Percentiles rank a stretch among this genome's conserved stretches.
phyloP scores from a whole-genome alignment of 2,329 filamentous ascomycete genomes.

The Phialocephala sp. region DNA sequence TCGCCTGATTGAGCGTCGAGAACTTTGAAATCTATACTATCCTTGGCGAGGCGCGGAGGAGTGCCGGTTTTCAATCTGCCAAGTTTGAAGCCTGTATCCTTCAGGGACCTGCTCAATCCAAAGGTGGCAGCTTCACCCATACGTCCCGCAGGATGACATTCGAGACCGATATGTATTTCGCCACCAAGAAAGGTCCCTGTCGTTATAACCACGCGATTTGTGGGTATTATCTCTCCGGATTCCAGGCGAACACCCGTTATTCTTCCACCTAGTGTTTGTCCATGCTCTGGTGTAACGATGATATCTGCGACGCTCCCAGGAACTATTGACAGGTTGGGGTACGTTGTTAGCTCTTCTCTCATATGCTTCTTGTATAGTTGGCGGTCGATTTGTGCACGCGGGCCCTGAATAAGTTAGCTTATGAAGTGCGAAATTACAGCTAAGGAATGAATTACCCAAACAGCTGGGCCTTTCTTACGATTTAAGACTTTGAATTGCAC shows the following conservation, averaged over 20 bases:
- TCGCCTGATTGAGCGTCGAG: constrained; percentile 82
- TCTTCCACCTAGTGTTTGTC: constrained; percentile 62
- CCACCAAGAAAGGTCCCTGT: constrained; percentile 95
- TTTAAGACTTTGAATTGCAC: constrained; percentile 95
- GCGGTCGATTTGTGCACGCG: constrained; percentile 93
- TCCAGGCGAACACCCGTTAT: constrained; percentile 88
- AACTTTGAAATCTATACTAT: constrained; percentile 77
- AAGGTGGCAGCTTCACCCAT: constrained; percentile 95
- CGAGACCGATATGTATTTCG: constrained; percentile 93
- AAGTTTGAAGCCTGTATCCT: constrained; percentile 85
- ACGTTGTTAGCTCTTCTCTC: constrained; percentile 80
- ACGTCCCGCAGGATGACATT: constrained; percentile 83
- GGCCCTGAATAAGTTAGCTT: constrained; percentile 58
- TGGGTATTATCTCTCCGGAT: constrained; percentile 81
- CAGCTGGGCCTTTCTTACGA: constrained; percentile 86
- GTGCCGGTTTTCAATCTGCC: constrained; percentile 96
- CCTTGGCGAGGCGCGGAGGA: constrained; percentile 82
- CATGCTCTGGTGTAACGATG: constrained; percentile 66
- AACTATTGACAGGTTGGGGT: constrained; percentile 80
- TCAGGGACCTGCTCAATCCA: constrained; percentile 88
- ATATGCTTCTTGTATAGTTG: constrained; percentile 88
- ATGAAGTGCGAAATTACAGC: neutral
- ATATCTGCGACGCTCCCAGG: constrained; percentile 93
- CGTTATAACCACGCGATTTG: constrained; percentile 87
- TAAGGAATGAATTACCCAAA: constrained; percentile 65